Conservation (phyloP, 2,329 filamentous ascomycete genomes). For the Escovopsis sp. region DNA sequence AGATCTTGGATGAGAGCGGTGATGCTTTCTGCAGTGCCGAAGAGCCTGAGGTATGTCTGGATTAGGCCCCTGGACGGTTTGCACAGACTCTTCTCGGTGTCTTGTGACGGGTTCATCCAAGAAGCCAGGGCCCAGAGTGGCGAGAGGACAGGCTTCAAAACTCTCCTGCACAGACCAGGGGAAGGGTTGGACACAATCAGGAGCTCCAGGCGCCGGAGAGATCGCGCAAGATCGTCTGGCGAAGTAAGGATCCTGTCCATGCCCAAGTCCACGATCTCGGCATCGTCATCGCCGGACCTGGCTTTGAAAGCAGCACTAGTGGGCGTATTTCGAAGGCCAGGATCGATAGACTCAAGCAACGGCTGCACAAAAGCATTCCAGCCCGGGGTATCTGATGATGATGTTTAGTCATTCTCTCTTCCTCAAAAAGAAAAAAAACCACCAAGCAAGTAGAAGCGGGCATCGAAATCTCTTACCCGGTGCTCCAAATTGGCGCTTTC, state of each 20-base stretch:
- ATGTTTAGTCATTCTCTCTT: neutral
- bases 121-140: conserved; percentile 49
- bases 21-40: conserved; percentile 34
- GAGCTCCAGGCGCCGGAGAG: conserved; percentile 38
- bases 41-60: conserved; percentile 41
- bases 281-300: conserved; percentile 9
- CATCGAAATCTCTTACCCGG: conserved; percentile 27
- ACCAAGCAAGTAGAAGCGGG: neutral
- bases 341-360: conserved; percentile 36
- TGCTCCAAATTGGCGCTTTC: conserved; percentile 45
- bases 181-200: conserved; percentile 50
- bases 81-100: conserved; percentile 24
- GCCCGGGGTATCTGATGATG: conserved; percentile 32
- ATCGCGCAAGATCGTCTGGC: conserved; percentile 29
- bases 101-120: conserved; percentile 24
- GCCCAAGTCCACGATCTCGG: conserved; percentile 31
- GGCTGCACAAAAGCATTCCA: conserved; percentile 48
- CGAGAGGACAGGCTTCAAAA: conserved; percentile 41
- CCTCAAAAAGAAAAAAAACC: neutral
- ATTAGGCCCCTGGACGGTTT: conserved; percentile 34
- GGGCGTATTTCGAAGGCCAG: conserved; percentile 14
- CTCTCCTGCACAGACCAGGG: conserved; percentile 45
- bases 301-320: neutral
- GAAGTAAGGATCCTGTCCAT: conserved; percentile 28
- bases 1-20: conserved; percentile 36